Evolutionary conservation across 2,329 filamentous ascomycete species (phyloP).

Genomic region (Pestalotiopsis sp.): DNA sequence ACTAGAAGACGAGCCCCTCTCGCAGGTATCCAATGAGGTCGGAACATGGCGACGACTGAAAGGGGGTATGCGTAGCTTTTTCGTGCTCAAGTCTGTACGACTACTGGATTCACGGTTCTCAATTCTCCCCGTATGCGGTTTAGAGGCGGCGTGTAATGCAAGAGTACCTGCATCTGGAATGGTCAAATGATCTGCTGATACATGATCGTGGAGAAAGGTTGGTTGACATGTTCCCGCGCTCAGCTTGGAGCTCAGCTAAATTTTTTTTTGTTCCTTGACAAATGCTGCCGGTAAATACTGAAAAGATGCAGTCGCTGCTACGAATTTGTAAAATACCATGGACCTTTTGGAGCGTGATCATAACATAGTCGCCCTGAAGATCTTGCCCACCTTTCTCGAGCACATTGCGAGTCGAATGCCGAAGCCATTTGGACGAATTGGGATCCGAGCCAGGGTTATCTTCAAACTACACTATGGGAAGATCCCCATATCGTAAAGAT

Average conservation of each 20-base stretch:
- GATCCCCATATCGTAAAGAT: conserved; percentile 7
- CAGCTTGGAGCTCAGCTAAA: neutral
- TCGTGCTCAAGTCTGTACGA: conserved; percentile 4
- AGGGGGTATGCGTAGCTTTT: conserved; percentile 6
- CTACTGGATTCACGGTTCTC: conserved; percentile 1
- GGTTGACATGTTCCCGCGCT: neutral
- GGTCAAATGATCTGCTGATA: conserved; percentile 25
- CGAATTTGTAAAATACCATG: neutral
- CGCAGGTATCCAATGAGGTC: conserved; percentile 3
- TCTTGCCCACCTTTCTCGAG: neutral
- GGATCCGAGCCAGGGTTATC: conserved; percentile 10
- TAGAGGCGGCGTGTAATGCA: conserved; percentile 12
- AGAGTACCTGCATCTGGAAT: conserved; percentile 26
- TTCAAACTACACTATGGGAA: neutral
- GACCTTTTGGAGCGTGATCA: neutral
- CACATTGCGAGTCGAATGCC: neutral
- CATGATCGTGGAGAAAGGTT: conserved; percentile 5
- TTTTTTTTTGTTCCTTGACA: neutral
- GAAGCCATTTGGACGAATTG: neutral
- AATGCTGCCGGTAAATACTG: neutral
- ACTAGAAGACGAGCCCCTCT: conserved; percentile 4
- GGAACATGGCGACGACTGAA: neutral
- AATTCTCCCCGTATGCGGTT: conserved; percentile 4
- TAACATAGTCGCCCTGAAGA: neutral
- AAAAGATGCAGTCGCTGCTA: neutral